Conservation (phyloP, 768 basidiomycete genomes). For the Pleurotus pulmonarius region DNA sequence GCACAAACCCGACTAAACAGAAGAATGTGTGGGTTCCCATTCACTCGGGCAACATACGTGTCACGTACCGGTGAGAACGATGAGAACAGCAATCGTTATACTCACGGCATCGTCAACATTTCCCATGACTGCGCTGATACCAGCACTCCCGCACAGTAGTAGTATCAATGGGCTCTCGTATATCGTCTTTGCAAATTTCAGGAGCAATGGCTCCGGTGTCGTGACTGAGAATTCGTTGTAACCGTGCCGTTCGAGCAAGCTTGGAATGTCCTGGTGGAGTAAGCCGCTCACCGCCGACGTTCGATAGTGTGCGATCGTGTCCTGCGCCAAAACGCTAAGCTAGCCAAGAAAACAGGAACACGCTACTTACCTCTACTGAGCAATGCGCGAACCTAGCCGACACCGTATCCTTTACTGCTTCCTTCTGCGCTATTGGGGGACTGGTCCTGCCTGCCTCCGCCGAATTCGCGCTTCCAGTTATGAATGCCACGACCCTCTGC, state of each 20-base stretch:
- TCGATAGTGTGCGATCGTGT: conserved; percentile 68
- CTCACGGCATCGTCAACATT: conserved; percentile 93
- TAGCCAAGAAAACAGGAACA: neutral
- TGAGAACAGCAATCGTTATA: conserved; percentile 87
- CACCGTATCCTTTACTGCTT: conserved; percentile 45
- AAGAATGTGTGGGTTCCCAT: conserved; percentile 13
- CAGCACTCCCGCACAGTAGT: conserved; percentile 84
- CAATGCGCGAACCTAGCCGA: conserved; percentile 68
- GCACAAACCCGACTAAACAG: conserved; percentile 80
- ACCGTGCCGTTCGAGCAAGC: conserved; percentile 65
- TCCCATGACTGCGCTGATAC: conserved; percentile 90
- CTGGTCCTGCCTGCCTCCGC: conserved; percentile 26
- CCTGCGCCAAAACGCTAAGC: conserved; percentile 35
- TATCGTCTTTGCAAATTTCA: conserved; percentile 94
- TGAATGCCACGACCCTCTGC: conserved; percentile 35
- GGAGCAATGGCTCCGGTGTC: conserved; percentile 69
- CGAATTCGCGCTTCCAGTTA: conserved; percentile 33
- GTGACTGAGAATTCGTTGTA: conserved; percentile 94
- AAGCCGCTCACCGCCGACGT: conserved; percentile 65
- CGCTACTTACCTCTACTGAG: conserved; percentile 53
- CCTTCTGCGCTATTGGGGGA: conserved; percentile 24
- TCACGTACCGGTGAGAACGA: conserved; percentile 83
- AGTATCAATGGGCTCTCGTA: conserved; percentile 94
- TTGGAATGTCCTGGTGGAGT: conserved; percentile 54
- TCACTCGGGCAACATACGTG: neutral